Percentiles rank a stretch among this genome's conserved stretches.
Conservation (phyloP, 139 green algal species). For the Astrephomene gubernaculifera region DNA sequence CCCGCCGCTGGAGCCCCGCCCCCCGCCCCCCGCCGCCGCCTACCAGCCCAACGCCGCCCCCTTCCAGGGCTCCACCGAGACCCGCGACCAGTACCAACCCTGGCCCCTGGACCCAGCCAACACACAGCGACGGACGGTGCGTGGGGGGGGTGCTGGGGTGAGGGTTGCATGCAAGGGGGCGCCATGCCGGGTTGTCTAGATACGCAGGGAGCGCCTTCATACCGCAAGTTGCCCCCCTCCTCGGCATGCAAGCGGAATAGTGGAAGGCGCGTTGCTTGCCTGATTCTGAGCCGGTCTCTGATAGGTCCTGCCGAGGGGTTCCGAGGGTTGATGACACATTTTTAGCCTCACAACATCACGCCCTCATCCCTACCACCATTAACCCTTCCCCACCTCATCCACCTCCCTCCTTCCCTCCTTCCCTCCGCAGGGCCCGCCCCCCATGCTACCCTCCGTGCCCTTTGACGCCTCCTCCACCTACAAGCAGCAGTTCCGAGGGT, state of each 20-base stretch:
- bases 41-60: constrained; percentile 20
- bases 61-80: constrained; percentile 42
- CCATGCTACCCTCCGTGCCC: constrained; percentile 59
- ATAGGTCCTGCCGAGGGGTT: too few relatives aligned
- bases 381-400: too few relatives aligned
- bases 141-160: not conserved
- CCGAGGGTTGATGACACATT: too few relatives aligned
- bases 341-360: too few relatives aligned
- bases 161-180: too few relatives aligned
- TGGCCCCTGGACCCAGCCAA: constrained; percentile 52
- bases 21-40: not conserved
- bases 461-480: constrained; percentile 71
- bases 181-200: too few relatives aligned
- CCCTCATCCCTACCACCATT: constrained; percentile 7
- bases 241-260: too few relatives aligned
- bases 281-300: too few relatives aligned
- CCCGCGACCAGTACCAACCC: constrained; percentile 38
- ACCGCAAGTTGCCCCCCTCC: too few relatives aligned
- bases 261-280: too few relatives aligned
- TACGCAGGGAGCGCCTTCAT: too few relatives aligned
- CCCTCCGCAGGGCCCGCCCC: constrained; percentile 26
- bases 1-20: constrained; percentile 44
- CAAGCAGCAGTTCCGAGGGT: constrained; percentile 70
- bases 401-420: not conserved
- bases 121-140: constrained; percentile 9